Percentiles rank a stretch among this genome's conserved stretches.
phyloP scores from a whole-genome alignment of 257 asterid species.

The Leptodermis oblonga region DNA sequence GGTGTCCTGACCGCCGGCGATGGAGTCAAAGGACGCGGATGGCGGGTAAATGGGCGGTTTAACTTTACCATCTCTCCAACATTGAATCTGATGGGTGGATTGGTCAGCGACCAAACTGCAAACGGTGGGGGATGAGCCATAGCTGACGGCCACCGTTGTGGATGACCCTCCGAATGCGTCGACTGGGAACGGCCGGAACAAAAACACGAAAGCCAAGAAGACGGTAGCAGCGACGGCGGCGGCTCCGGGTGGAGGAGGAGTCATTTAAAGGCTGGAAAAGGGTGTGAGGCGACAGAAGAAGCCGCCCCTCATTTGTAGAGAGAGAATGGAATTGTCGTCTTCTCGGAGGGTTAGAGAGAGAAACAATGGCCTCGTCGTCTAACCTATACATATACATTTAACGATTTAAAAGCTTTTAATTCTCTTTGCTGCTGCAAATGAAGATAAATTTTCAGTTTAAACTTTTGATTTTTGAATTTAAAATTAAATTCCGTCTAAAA shows the following conservation, averaged over 20 bases:
- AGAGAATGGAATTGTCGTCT: slow-evolving; percentile 2
- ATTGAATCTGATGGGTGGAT: slow-evolving; percentile 54
- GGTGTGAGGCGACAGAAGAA: slow-evolving; percentile 15
- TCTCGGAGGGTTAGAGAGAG: slow-evolving; percentile 3
- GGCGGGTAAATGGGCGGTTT: slow-evolving; percentile 33
- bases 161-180: slow-evolving; percentile 62
- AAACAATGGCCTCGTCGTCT: neutral
- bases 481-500: too few species aligned
- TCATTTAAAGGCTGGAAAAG: slow-evolving; percentile 38
- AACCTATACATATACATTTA: neutral
- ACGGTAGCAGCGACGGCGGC: slow-evolving; percentile 19
- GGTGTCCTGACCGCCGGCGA: slow-evolving; percentile 61
- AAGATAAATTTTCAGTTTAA: neutral
- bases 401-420: neutral
- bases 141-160: slow-evolving; percentile 66
- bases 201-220: too few species aligned
- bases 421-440: neutral
- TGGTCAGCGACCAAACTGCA: slow-evolving; percentile 58
- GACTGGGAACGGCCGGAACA: slow-evolving; percentile 27
- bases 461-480: neutral
- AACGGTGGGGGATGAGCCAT: slow-evolving; percentile 54
- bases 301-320: slow-evolving; percentile 37
- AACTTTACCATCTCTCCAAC: slow-evolving; percentile 46
- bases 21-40: slow-evolving; percentile 53
- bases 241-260: slow-evolving; percentile 34